Evolutionary conservation across 768 basidiomycete genomes (phyloP), one percentile per base, ranked within the genome.

Genomic region (Candolleomyces eurysporus): DNA sequence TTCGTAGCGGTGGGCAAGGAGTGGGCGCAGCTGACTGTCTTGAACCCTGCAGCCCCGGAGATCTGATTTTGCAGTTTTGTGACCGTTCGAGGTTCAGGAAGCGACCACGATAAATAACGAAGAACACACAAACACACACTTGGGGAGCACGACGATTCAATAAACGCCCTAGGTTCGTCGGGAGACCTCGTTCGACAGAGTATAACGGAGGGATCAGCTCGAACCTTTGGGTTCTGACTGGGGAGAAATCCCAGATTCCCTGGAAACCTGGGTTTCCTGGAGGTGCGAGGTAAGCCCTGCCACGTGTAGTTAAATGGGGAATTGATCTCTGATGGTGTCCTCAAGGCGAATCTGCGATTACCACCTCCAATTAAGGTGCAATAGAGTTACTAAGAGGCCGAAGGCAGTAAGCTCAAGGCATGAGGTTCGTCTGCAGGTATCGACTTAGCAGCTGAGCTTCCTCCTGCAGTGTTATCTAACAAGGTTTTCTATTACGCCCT

Each of bases 401-500:
- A 56, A 56, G 54, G 6, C 36, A 36, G 54, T 56, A 56, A 56
- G 54, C 54, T 56, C 36, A 42, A 43, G 42, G 54, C 40, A 51
- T 51, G 49, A 51, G 49, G 49, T 51, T 9, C 19, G 21, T 56
- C 16, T 56, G 45, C 26, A 36, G 14, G 54, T 43, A 43, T 56
- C 39, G 36, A 56, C 54, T 42, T 39, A 56, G 54, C 54, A 56
- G 54, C 54, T 43, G 36, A 42, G 54, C 54, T 56, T 56, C 54
- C 40, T 40, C 54, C 39, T 56, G 39, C 54, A 56, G 54, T 16
- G 19, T 52, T 54, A 43, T 19, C 39, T 31, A 56, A 22, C 54
- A 57, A 46, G 42, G 54, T 52, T 61, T 57, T 61, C 56, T 57
- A 61, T 61, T 61, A 61, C 61, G 54, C 61, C 61, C 48, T 57